These are phyloP conservation scores for Lipomyces japonicus DNA, from an alignment of 805 yeast species.

Conservation along the genomic window DNA sequence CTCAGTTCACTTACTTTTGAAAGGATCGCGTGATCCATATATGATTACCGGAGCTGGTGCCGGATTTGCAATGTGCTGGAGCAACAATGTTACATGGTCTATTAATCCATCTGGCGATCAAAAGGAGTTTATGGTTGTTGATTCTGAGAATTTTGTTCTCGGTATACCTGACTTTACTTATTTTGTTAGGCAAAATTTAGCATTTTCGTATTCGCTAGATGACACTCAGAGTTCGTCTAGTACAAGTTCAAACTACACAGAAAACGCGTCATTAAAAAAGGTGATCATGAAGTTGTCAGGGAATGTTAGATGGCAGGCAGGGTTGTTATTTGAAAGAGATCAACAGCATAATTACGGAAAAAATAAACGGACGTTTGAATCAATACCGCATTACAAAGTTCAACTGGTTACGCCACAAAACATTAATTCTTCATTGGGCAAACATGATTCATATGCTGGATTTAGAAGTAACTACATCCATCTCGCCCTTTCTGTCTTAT, in stretches of 20 bases:
- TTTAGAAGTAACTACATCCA: constrained; percentile 83
- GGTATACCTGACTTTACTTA: constrained; percentile 65
- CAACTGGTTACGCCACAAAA: constrained; percentile 54
- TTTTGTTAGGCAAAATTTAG: constrained; percentile 43
- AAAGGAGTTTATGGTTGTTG: constrained; percentile 58
- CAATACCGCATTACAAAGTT: constrained; percentile 62
- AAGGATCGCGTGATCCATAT: constrained; percentile 72
- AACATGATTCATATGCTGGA: constrained; percentile 80
- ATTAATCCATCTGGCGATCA: constrained; percentile 70
- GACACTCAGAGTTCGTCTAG: constrained; percentile 24
- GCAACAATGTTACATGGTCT: constrained; percentile 54
- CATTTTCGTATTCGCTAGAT: constrained; percentile 22
- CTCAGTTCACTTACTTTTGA: constrained; percentile 39
- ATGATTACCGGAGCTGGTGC: constrained; percentile 59
- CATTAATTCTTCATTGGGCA: constrained; percentile 43
- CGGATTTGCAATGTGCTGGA: constrained; percentile 75
- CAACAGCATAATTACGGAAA: constrained; percentile 34
- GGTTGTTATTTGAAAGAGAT: constrained; percentile 69
- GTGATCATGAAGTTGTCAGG: constrained; percentile 61
- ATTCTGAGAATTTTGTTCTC: constrained; percentile 60
- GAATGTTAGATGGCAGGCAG: constrained; percentile 71
- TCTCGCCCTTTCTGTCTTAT: constrained; percentile 55
- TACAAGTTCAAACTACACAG: constrained; percentile 29
- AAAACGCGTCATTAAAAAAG: constrained; percentile 39
- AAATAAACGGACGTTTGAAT: constrained; percentile 43